Evolutionary conservation across 139 green algal species (phyloP).

Genomic region (Chlamydomonas incerta): DNA sequence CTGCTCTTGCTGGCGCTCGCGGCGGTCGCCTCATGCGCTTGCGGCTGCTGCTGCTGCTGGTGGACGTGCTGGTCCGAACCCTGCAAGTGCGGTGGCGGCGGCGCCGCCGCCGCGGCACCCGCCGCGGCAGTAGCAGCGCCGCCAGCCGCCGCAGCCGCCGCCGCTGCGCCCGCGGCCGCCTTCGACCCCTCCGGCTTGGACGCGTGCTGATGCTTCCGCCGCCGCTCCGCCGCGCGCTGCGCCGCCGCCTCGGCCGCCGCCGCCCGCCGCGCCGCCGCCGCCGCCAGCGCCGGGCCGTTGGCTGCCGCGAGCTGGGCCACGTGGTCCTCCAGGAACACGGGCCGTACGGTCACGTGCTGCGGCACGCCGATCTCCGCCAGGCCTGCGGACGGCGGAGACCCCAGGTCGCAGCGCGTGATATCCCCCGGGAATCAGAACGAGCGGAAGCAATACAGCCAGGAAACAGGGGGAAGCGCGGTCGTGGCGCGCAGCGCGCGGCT

Average conservation of each 20-base stretch:
- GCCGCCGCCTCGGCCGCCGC: neutral
- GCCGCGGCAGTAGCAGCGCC: neutral
- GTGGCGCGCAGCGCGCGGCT: too few species aligned
- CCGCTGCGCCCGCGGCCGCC: neutral
- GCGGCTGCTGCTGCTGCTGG: constrained; percentile 18
- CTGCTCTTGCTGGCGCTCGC: too few species aligned
- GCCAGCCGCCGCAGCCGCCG: neutral
- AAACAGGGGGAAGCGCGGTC: too few species aligned
- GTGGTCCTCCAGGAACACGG: constrained; percentile 15
- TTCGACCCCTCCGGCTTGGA: too few species aligned
- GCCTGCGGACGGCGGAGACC: neutral
- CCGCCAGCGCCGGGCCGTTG: constrained; percentile 7
- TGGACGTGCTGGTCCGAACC: too few species aligned
- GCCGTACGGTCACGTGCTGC: constrained; percentile 22
- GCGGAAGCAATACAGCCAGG: too few species aligned
- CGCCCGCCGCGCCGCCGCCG: neutral
- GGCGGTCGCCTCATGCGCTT: too few species aligned
- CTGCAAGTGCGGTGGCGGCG: too few species aligned
- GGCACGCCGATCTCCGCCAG: constrained; percentile 22
- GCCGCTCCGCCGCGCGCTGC: neutral
- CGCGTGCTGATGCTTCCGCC: neutral
- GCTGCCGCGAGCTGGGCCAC: constrained; percentile 5
- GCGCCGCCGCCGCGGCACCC: neutral
- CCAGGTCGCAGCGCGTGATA: too few species aligned
- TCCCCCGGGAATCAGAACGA: too few species aligned